These are phyloP conservation scores for Daldinia eschscholtzii DNA, from an alignment of 2,329 filamentous ascomycete species.

Conservation along the genomic window DNA sequence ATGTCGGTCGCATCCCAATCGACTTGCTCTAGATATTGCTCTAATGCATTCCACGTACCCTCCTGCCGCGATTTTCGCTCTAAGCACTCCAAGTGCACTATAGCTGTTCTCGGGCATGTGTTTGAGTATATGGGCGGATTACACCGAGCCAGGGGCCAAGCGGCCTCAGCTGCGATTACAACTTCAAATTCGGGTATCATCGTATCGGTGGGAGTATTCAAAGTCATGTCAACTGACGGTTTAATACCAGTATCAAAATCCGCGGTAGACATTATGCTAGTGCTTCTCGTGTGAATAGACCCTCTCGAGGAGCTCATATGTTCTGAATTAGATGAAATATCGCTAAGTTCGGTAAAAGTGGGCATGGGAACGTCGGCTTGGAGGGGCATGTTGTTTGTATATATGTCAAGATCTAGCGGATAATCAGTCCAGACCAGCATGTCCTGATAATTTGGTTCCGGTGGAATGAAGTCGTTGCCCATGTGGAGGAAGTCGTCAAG, in stretches of 20 bases:
- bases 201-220: constrained; percentile 48
- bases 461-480: constrained; percentile 53
- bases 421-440: constrained; percentile 61
- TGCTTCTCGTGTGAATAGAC: constrained; percentile 61
- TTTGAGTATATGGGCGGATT: constrained; percentile 61
- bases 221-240: constrained; percentile 48
- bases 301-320: constrained; percentile 58
- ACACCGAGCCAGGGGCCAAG: constrained; percentile 66
- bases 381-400: constrained; percentile 53
- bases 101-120: constrained; percentile 63
- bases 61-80: constrained; percentile 64
- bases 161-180: constrained; percentile 62
- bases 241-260: constrained; percentile 56
- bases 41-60: constrained; percentile 61
- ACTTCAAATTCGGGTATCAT: constrained; percentile 61
- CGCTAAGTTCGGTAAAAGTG: constrained; percentile 57
- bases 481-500: constrained; percentile 61
- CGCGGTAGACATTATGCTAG: constrained; percentile 60
- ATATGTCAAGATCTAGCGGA: constrained; percentile 59
- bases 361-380: constrained; percentile 54
- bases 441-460: constrained; percentile 59
- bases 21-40: constrained; percentile 57
- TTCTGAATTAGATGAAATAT: constrained; percentile 59
- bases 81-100: constrained; percentile 64
- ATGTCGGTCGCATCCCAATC: constrained; percentile 55